Conservation (phyloP, 257 asterid genomes). For the Solanum gracilifrons region DNA sequence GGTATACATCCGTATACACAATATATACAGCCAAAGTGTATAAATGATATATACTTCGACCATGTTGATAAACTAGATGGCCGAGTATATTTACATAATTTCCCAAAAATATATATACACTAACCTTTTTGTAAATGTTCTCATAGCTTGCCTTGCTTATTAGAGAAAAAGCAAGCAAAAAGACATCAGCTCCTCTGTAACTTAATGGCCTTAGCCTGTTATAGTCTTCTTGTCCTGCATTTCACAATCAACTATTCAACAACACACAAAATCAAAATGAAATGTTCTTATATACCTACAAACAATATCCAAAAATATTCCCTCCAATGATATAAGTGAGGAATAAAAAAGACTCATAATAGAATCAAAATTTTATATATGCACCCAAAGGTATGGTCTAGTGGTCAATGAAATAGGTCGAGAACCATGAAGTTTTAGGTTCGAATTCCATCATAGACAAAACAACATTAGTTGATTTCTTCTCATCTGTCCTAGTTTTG, state of each 20-base stretch:
- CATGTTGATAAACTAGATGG: neutral
- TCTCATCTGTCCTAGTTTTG: neutral
- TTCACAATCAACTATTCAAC: neutral
- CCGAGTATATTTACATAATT: neutral
- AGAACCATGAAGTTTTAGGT: neutral
- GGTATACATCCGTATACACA: neutral
- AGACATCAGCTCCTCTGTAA: conserved; percentile 86
- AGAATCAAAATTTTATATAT: neutral
- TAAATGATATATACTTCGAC: neutral
- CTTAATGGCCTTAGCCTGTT: conserved; percentile 78
- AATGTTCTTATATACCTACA: neutral
- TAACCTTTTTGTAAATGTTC: conserved; percentile 66
- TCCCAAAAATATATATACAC: neutral
- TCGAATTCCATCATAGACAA: neutral
- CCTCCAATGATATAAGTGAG: neutral
- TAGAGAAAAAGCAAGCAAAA: conserved; percentile 64
- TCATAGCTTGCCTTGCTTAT: conserved; percentile 87
- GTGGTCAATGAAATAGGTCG: neutral
- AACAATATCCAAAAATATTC: neutral
- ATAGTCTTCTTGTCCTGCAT: conserved; percentile 84
- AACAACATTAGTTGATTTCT: neutral
- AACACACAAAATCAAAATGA: neutral
- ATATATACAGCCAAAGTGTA: neutral
- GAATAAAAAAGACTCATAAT: neutral
- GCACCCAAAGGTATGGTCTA: neutral